phyloP scores from a whole-genome alignment of 495 filamentous ascomycete species.

The Hyaloscypha finlandica region DNA sequence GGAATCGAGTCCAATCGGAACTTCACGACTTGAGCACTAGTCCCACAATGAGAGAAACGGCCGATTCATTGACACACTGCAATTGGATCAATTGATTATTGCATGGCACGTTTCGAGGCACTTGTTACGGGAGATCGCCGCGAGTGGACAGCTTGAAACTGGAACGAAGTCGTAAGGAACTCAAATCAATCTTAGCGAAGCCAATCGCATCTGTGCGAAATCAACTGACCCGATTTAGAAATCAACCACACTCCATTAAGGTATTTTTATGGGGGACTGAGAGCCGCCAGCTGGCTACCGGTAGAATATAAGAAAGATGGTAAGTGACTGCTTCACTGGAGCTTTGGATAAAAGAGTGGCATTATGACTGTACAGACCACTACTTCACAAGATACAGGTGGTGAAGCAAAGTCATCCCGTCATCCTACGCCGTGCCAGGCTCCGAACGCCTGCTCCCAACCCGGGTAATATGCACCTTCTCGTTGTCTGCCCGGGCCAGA shows the following conservation, averaged over 20 bases:
- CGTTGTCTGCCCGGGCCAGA: background rate
- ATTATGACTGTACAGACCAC: slow-evolving; percentile 1
- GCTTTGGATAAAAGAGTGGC: background rate
- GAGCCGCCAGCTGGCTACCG: too few relatives aligned
- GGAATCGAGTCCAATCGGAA: background rate
- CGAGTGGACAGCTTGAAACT: background rate
- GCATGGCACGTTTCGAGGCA: background rate
- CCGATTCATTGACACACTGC: background rate
- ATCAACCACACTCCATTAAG: background rate
- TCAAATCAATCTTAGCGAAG: background rate
- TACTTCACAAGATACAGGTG: background rate
- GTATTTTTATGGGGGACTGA: too few relatives aligned
- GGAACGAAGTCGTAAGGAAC: background rate
- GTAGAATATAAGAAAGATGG: too few relatives aligned
- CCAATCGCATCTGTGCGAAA: background rate
- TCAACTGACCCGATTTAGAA: background rate
- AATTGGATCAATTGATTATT: background rate
- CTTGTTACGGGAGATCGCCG: background rate
- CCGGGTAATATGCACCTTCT: background rate
- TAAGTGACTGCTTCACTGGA: too few relatives aligned
- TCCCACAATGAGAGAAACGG: background rate
- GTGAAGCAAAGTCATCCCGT: background rate
- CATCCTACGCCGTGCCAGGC: background rate
- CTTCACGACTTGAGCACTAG: background rate
- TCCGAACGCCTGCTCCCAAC: background rate